phyloP scores from a whole-genome alignment of 1,139 yeast genomes.

The Candida frijolesensis region DNA sequence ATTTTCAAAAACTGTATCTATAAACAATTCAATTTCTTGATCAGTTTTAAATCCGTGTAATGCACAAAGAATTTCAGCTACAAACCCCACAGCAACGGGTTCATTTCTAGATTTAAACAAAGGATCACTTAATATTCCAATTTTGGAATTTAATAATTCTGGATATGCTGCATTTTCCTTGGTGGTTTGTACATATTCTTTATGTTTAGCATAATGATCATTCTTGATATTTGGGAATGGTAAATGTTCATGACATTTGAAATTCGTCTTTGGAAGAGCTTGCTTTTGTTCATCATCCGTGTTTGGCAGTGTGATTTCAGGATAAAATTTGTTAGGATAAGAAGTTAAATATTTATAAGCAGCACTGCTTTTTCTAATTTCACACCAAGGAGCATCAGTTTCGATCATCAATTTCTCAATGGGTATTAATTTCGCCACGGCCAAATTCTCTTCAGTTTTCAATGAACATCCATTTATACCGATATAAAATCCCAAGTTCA shows the following conservation, averaged over 20 bases:
- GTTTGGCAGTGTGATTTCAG: slow-evolving; percentile 26
- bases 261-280: slow-evolving; percentile 6
- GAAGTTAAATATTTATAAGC: slow-evolving; percentile 57
- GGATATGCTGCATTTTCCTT: slow-evolving; percentile 16
- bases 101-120: slow-evolving; percentile 86
- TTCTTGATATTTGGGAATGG: slow-evolving; percentile 69
- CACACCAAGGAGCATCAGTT: slow-evolving; percentile 99
- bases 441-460: slow-evolving; percentile 71
- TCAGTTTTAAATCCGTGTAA: slow-evolving; percentile 44
- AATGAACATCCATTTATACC: slow-evolving; percentile 94
- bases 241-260: slow-evolving; percentile 43
- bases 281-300: slow-evolving; percentile 9
- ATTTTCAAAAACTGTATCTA: slow-evolving; percentile 66
- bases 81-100: slow-evolving; percentile 81
- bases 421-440: slow-evolving; percentile 69
- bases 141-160: slow-evolving; percentile 14
- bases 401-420: slow-evolving; percentile 72
- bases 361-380: slow-evolving; percentile 81
- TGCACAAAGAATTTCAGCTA: slow-evolving; percentile 75
- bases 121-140: slow-evolving; percentile 46
- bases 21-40: slow-evolving; percentile 51
- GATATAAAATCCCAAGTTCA: slow-evolving; percentile 65
- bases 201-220: slow-evolving; percentile 53
- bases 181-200: slow-evolving; percentile 19
- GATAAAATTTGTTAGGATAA: slow-evolving; percentile 60